These are phyloP conservation scores for Amylocarpus encephaloides DNA, from an alignment of 2,329 filamentous ascomycete species.

Conservation along the genomic window DNA sequence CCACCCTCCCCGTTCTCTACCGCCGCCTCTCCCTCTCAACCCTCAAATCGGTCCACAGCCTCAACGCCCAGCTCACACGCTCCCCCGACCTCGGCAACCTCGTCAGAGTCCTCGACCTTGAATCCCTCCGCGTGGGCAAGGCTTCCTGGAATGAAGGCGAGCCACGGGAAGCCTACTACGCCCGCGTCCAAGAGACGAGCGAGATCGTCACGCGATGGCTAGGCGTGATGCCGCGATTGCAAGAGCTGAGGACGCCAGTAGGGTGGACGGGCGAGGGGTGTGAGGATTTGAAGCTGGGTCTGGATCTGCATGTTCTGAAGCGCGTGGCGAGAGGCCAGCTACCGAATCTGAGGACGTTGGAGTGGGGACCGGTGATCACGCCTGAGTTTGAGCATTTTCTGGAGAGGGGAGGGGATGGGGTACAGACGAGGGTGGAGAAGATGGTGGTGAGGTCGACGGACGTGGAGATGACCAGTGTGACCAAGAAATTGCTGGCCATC, in stretches of 20 bases:
- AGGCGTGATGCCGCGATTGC: background rate
- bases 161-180: background rate
- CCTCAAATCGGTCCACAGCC: background rate
- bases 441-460: background rate
- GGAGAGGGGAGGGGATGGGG: background rate
- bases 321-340: background rate
- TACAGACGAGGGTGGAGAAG: background rate
- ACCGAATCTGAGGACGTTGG: background rate
- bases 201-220: background rate
- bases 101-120: background rate
- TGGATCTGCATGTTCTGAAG: constrained; percentile 3
- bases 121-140: background rate
- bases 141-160: background rate
- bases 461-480: background rate
- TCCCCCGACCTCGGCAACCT: background rate
- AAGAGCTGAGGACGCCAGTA: background rate
- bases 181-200: background rate
- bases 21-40: background rate
- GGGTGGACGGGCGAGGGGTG: background rate
- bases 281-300: background rate
- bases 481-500: background rate
- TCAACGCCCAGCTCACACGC: background rate
- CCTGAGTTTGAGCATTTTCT: background rate
- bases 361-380: constrained; percentile 1
- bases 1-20: constrained; percentile 1